A percentile compares a stretch with the other conserved stretches of the same genome.
phyloP scores from a whole-genome alignment of 148 eudicot species.

The Linanthus parryae region DNA sequence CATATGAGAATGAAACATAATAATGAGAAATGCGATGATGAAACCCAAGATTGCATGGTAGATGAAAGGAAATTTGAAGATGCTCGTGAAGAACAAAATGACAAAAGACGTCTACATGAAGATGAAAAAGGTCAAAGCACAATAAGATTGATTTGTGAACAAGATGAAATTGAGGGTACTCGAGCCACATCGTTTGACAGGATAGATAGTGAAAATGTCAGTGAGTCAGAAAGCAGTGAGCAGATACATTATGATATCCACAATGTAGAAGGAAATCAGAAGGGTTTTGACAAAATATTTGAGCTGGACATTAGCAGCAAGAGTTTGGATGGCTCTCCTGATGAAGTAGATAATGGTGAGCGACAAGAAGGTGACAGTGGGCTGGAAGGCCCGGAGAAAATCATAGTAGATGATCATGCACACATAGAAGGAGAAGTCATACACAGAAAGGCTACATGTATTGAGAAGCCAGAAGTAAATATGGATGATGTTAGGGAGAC shows the following conservation, averaged over 20 bases:
- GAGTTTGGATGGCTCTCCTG: slow-evolving; percentile 11
- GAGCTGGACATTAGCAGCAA: slow-evolving; percentile 16
- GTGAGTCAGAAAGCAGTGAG: slow-evolving; percentile 14
- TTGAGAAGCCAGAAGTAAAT: slow-evolving; percentile 13
- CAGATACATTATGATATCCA: slow-evolving; percentile 7
- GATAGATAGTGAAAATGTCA: slow-evolving; percentile 21
- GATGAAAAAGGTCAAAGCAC: slow-evolving; percentile 15
- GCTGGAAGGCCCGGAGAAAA: slow-evolving; percentile 14
- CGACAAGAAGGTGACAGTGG: slow-evolving; percentile 15
- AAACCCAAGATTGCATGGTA: slow-evolving; percentile 19
- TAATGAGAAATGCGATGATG: slow-evolving; percentile 16
- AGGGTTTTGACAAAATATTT: slow-evolving; percentile 10
- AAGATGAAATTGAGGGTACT: slow-evolving; percentile 20
- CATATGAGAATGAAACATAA: slow-evolving; percentile 17
- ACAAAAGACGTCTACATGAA: slow-evolving; percentile 15
- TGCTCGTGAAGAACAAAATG: slow-evolving; percentile 11
- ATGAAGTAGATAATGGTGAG: slow-evolving; percentile 17
- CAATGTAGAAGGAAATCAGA: slow-evolving; percentile 16
- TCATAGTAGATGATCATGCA: slow-evolving; percentile 3
- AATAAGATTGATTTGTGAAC: slow-evolving; percentile 10
- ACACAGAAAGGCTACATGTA: slow-evolving; percentile 16
- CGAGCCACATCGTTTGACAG: slow-evolving; percentile 21
- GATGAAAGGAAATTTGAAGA: slow-evolving; percentile 21
- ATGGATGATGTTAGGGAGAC: slow-evolving; percentile 16
- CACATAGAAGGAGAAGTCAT: slow-evolving; percentile 15